phyloP scores from a whole-genome alignment of 805 yeast genomes.

The Metschnikowia continentalis region DNA sequence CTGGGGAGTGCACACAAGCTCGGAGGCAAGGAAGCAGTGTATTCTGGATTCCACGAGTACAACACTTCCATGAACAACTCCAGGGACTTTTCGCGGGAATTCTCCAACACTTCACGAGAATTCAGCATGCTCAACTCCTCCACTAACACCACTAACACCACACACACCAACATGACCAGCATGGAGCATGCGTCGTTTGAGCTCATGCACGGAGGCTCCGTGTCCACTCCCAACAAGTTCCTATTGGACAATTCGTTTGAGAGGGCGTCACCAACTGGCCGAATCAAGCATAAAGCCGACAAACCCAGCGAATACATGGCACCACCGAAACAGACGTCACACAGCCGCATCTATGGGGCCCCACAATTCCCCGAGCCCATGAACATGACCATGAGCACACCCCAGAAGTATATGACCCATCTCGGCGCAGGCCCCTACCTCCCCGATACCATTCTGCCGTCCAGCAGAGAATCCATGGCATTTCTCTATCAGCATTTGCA shows the following conservation, averaged over 20 bases:
- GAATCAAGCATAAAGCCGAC: constrained; percentile 1
- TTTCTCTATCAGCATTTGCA: constrained; percentile 13
- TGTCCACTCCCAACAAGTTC: constrained; percentile 40
- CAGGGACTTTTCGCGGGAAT: neutral
- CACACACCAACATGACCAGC: constrained; percentile 29
- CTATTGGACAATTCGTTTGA: constrained; percentile 38
- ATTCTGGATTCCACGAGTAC: constrained; percentile 12
- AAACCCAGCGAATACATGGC: constrained; percentile 23
- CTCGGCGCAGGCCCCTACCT: neutral
- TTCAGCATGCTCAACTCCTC: constrained; percentile 25
- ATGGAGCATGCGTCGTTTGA: constrained; percentile 41
- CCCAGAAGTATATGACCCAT: constrained; percentile 25
- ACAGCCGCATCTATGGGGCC: neutral
- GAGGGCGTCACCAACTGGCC: constrained; percentile 30
- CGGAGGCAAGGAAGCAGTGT: neutral
- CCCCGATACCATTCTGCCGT: constrained; percentile 11
- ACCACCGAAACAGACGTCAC: constrained; percentile 21
- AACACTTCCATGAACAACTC: constrained; percentile 16
- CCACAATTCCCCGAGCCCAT: constrained; percentile 12
- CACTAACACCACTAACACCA: constrained; percentile 30
- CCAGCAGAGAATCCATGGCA: constrained; percentile 11
- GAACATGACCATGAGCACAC: constrained; percentile 41
- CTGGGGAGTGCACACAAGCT: neutral
- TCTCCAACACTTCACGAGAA: constrained; percentile 22
- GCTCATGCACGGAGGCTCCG: constrained; percentile 26